Percentiles rank a stretch among this genome's conserved stretches.
These are phyloP conservation scores for Dioscorea alata DNA, from an alignment of 106 monocot species.

Conservation along the genomic window DNA sequence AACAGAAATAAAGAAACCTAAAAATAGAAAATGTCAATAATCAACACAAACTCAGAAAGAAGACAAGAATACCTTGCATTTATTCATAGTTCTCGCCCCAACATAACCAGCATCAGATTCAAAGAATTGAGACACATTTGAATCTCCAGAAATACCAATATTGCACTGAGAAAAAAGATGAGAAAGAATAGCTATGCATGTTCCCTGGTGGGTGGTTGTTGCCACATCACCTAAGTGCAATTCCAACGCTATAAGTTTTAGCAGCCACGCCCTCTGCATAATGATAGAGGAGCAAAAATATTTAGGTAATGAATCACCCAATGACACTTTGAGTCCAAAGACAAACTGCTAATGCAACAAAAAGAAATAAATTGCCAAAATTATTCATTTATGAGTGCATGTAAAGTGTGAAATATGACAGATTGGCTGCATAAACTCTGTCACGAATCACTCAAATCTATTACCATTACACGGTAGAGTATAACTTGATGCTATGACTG, in stretches of 20 bases:
- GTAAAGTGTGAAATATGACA: too few species aligned
- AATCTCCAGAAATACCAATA: conserved; percentile 14
- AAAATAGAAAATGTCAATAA: background rate
- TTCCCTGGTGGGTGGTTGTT: conserved; percentile 53
- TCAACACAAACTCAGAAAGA: background rate
- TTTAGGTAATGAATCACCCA: background rate
- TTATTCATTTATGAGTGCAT: too few species aligned
- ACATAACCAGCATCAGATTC: conserved; percentile 7
- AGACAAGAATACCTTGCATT: conserved; percentile 46
- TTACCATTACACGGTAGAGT: too few species aligned
- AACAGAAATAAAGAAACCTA: too few species aligned
- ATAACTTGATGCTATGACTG: too few species aligned
- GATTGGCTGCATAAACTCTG: too few species aligned
- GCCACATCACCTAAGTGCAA: conserved; percentile 80
- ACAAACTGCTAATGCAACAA: background rate
- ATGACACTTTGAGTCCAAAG: too few species aligned
- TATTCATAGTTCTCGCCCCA: conserved; percentile 24
- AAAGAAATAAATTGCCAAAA: background rate
- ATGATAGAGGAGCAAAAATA: background rate
- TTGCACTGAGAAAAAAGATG: conserved; percentile 28
- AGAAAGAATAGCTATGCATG: conserved; percentile 65
- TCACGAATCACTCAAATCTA: too few species aligned
- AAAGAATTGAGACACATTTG: conserved; percentile 10
- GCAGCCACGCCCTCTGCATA: conserved; percentile 86
- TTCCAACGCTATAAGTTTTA: conserved; percentile 83